A percentile compares a stretch with the other conserved stretches of the same genome.
Conservation (phyloP, 2,329 filamentous ascomycete species). For the Alternaria arborescens region DNA sequence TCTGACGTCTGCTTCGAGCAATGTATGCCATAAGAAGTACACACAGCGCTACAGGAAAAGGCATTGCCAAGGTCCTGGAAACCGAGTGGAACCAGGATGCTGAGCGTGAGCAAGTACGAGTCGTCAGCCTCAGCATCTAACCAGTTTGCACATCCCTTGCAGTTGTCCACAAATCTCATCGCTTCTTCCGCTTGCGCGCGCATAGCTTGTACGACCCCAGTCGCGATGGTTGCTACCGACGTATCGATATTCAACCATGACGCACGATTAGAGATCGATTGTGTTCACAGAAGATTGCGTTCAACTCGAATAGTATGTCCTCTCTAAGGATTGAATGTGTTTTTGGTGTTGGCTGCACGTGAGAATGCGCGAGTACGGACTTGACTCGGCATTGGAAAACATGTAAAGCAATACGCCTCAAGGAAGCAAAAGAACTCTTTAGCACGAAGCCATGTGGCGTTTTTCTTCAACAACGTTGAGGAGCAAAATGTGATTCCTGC, state of each 20-base stretch:
- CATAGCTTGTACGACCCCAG: not conserved
- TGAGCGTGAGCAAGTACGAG: not conserved
- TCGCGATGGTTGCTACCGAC: not conserved
- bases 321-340: not conserved
- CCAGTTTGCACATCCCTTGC: constrained; percentile 1
- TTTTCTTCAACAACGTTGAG: not conserved
- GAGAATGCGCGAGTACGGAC: not conserved
- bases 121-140: not conserved
- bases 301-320: not conserved
- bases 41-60: not conserved
- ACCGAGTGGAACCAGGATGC: not conserved
- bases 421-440: not conserved
- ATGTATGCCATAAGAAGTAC: not conserved
- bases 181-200: not conserved
- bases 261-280: not conserved
- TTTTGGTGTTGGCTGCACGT: not conserved
- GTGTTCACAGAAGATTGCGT: not conserved
- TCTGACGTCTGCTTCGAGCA: not conserved
- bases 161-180: not conserved
- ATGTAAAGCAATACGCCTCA: not conserved
- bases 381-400: not conserved
- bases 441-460: not conserved
- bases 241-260: not conserved
- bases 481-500: not conserved
- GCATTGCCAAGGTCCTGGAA: not conserved